Conservation (phyloP, 179 eudicot genomes). For the Sideroxylon spinosum region DNA sequence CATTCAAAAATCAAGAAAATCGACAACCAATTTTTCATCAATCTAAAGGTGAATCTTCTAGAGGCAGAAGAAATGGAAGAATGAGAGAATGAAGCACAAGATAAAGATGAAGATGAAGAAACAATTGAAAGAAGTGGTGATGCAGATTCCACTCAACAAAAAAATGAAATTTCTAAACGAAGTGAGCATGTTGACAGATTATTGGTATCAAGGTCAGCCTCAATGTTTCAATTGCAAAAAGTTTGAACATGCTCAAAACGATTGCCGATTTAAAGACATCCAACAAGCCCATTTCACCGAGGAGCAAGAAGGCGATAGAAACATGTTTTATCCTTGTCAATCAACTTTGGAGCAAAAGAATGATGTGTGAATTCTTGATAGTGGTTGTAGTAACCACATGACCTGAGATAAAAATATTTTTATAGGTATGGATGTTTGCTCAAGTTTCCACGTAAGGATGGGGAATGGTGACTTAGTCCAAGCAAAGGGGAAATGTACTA, state of each 20-base stretch:
- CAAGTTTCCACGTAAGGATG: neutral
- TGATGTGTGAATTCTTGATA: constrained; percentile 19
- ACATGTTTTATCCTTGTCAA: constrained; percentile 10
- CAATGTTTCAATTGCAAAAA: constrained; percentile 8
- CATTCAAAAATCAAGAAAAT: neutral
- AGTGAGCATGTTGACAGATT: neutral
- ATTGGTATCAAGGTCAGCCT: constrained; percentile 8
- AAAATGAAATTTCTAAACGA: neutral
- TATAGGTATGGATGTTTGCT: neutral
- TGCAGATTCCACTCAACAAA: no score
- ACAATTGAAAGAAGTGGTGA: neutral
- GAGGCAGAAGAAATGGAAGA: neutral
- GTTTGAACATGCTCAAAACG: constrained; percentile 15
- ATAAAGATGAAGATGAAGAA: neutral
- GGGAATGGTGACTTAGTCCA: constrained; percentile 12
- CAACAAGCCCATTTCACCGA: neutral
- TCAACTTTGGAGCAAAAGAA: neutral
- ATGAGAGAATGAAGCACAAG: no score
- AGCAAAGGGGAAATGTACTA: constrained; percentile 16
- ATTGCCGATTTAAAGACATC: neutral
- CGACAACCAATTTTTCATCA: no score
- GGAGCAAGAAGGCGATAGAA: neutral
- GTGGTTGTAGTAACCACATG: constrained; percentile 26
- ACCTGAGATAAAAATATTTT: neutral
- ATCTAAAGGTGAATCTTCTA: neutral